These are phyloP conservation scores for Rosa persica DNA, from an alignment of 306 rosid genomes.

Conservation along the genomic window DNA sequence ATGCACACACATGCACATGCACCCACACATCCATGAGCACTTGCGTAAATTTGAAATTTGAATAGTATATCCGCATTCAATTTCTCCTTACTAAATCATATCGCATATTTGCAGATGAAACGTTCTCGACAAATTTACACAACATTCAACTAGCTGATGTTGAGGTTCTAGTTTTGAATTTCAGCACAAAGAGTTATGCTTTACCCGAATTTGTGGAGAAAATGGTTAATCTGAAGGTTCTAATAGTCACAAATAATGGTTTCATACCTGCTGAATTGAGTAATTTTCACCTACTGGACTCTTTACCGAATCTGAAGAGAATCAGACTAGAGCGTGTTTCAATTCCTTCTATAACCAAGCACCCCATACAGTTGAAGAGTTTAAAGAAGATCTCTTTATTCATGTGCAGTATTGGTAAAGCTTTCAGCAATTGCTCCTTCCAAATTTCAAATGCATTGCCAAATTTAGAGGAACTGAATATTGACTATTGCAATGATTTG, in stretches of 20 bases:
- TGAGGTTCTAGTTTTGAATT: constrained; percentile 55
- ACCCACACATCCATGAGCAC: background rate
- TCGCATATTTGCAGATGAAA: constrained; percentile 47
- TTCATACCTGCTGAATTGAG: constrained; percentile 34
- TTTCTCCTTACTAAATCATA: background rate
- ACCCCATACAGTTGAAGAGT: constrained; percentile 32
- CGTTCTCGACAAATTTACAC: constrained; percentile 39
- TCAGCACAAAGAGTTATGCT: constrained; percentile 32
- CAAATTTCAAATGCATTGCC: constrained; percentile 40
- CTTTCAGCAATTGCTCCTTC: constrained; percentile 32
- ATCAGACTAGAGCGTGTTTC: constrained; percentile 55
- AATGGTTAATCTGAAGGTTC: constrained; percentile 24
- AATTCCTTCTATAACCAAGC: constrained; percentile 35
- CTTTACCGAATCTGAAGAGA: constrained; percentile 35
- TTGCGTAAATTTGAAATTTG: background rate
- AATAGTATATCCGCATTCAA: too few species aligned
- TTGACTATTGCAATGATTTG: constrained; percentile 56
- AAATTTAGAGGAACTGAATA: constrained; percentile 42
- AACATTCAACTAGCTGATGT: constrained; percentile 43
- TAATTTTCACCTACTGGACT: constrained; percentile 36
- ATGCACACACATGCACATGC: background rate
- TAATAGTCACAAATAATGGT: constrained; percentile 39
- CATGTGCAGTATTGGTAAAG: constrained; percentile 55
- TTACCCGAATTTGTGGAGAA: constrained; percentile 45
- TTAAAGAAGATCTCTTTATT: constrained; percentile 56